Evolutionary conservation across 768 basidiomycete genomes (phyloP).

Genomic region (Phylloporus arenicola): DNA sequence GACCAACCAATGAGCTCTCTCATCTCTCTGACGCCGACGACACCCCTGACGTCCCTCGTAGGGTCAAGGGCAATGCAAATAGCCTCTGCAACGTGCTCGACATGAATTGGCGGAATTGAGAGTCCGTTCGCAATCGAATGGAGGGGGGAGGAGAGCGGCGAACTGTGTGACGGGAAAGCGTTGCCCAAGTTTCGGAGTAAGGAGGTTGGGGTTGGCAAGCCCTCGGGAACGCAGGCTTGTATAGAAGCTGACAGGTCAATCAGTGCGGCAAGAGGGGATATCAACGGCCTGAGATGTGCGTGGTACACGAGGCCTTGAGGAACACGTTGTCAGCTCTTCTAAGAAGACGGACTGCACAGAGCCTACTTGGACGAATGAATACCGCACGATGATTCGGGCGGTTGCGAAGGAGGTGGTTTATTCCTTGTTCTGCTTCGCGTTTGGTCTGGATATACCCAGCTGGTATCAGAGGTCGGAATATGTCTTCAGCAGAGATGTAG

Average conservation of each 20-base stretch:
- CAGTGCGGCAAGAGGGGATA: conserved; percentile 77
- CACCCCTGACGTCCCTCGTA: conserved; percentile 49
- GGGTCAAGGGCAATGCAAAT: conserved; percentile 60
- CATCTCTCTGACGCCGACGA: conserved; percentile 69
- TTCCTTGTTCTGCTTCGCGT: conserved; percentile 76
- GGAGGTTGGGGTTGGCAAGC: conserved; percentile 60
- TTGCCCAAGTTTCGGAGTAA: conserved; percentile 52
- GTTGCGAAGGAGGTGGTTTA: conserved; percentile 47
- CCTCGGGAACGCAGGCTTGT: conserved; percentile 53
- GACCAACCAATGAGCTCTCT: conserved; percentile 69
- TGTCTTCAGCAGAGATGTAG: conserved; percentile 86
- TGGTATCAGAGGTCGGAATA: conserved; percentile 83
- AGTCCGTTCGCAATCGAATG: conserved; percentile 74
- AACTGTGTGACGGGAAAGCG: conserved; percentile 27
- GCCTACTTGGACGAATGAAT: conserved; percentile 85
- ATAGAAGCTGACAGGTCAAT: conserved; percentile 75
- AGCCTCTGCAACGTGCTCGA: conserved; percentile 90
- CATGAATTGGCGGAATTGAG: conserved; percentile 86
- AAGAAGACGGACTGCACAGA: conserved; percentile 9
- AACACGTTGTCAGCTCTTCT: conserved; percentile 9
- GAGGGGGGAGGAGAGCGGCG: conserved; percentile 42
- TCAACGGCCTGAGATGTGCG: conserved; percentile 86
- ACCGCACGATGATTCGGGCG: conserved; percentile 56
- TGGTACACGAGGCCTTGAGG: conserved; percentile 88
- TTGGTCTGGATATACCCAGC: conserved; percentile 90